Base-by-base conservation (phyloP, 345 rosid species). In the Lepidium africanum region DNA sequence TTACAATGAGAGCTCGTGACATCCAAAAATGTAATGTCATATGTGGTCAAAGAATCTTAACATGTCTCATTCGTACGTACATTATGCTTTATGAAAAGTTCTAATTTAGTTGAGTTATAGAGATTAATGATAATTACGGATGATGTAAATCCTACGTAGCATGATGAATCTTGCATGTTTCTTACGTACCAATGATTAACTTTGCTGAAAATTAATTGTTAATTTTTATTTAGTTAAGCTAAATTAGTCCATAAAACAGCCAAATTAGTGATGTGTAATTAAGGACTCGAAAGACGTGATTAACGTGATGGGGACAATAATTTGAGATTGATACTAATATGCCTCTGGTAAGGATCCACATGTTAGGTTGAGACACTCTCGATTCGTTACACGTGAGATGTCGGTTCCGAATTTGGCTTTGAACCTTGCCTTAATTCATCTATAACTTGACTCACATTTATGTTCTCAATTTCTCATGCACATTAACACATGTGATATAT, bases 331-430 rank as follows among this genome's bases (percentile, higher is more conserved):
- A 65, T 45, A 50, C 59, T 39, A 32, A 40, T 58, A 59, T 59
- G 77, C 57, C 50, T 67, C 51, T 30, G 33, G 72, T 66, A 66
- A 42, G 68, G 73, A 51, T 74, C 74, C 59, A 68, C 65, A 54
- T 74, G 78, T 46, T 68, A n/a, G 59, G 65, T 62, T 21, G 73
- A 67, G 64, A 60, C 58, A 60, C 30, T 23, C 69, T 61, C 6
- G 64, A 67, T 74, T 62, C 69, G 56, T 61, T 61, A 47, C 74
- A 68, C 69, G 69, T 75, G 78, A 68, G 32, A 21, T 75, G 78
- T 75, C 70, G 65, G 74, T 60, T 73, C 77, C 10, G 42, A 73
- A 59, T 51, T 66, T 73, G 16, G 25, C 49, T 66, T 59, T 42
- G 57, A 51, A 66, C 49, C 15, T 36, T 73, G 49, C 41, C 55